Conservation (phyloP, 495 filamentous ascomycete genomes). For the Penicillium argentinense region DNA sequence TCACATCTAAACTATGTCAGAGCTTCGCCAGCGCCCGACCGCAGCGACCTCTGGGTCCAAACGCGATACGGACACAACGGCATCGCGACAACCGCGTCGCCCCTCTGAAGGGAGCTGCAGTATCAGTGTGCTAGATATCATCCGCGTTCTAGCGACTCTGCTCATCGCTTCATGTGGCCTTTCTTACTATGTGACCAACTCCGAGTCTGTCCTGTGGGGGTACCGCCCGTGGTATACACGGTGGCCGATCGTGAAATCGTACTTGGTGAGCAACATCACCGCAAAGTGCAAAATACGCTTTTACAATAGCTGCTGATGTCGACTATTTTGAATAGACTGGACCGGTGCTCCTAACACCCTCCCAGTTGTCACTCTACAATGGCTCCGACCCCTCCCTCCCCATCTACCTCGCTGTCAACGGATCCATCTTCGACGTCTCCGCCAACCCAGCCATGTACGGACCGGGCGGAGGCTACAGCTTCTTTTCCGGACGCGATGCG, state of each 20-base stretch:
- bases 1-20: constrained; percentile 31
- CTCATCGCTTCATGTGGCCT: constrained; percentile 66
- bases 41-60: constrained; percentile 10
- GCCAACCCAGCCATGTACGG: constrained; percentile 76
- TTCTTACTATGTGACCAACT: constrained; percentile 77
- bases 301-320: too few relatives aligned
- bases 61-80: constrained; percentile 10
- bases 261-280: constrained; percentile 49
- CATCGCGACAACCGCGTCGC: constrained; percentile 10
- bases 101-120: constrained; percentile 22
- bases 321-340: constrained; percentile 44
- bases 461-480: constrained; percentile 81
- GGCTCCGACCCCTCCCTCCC: constrained; percentile 73
- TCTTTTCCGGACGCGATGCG: constrained; percentile 86
- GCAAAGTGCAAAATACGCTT: too few relatives aligned
- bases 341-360: constrained; percentile 64
- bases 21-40: constrained; percentile 38
- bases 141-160: constrained; percentile 71
- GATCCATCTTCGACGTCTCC: constrained; percentile 91
- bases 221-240: constrained; percentile 70
- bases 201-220: constrained; percentile 65
- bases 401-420: constrained; percentile 91
- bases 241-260: constrained; percentile 58
- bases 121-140: constrained; percentile 67
- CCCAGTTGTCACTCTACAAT: constrained; percentile 71